These are phyloP conservation scores for Uromyces viciae-fabae DNA, from an alignment of 1,284 basidiomycete species.

Conservation along the genomic window DNA sequence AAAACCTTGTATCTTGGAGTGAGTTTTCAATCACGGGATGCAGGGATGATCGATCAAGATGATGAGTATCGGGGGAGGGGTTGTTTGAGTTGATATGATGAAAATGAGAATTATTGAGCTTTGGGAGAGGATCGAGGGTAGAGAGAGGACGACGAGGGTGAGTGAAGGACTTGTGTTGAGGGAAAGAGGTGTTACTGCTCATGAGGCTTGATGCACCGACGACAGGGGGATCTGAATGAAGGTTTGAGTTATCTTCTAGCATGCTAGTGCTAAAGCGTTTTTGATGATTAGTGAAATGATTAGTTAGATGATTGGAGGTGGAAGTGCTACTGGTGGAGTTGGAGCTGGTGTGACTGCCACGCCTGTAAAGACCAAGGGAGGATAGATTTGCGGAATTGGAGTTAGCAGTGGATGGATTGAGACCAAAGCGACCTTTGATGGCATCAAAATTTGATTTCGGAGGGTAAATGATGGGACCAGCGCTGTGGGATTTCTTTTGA, in stretches of 20 bases:
- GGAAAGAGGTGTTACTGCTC: neutral
- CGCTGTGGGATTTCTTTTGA: constrained; percentile 25
- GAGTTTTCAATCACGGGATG: constrained; percentile 17
- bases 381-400: constrained; percentile 13
- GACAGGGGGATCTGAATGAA: neutral
- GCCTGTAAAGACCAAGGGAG: constrained; percentile 12
- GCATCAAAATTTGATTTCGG: constrained; percentile 39
- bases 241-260: neutral
- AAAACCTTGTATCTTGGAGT: constrained; percentile 2
- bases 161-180: constrained; percentile 27
- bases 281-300: constrained; percentile 5
- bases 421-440: constrained; percentile 37
- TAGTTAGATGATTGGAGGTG: neutral
- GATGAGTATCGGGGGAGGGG: constrained; percentile 10
- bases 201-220: constrained; percentile 41
- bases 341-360: neutral
- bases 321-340: neutral
- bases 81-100: neutral
- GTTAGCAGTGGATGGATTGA: constrained; percentile 31
- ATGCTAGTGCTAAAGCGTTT: constrained; percentile 36
- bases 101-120: neutral
- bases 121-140: constrained; percentile 31
- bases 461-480: constrained; percentile 32
- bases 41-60: constrained; percentile 16
- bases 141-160: constrained; percentile 33